phyloP scores from a whole-genome alignment of 2,329 filamentous ascomycete species.

The Plectosphaerella plurivora region DNA sequence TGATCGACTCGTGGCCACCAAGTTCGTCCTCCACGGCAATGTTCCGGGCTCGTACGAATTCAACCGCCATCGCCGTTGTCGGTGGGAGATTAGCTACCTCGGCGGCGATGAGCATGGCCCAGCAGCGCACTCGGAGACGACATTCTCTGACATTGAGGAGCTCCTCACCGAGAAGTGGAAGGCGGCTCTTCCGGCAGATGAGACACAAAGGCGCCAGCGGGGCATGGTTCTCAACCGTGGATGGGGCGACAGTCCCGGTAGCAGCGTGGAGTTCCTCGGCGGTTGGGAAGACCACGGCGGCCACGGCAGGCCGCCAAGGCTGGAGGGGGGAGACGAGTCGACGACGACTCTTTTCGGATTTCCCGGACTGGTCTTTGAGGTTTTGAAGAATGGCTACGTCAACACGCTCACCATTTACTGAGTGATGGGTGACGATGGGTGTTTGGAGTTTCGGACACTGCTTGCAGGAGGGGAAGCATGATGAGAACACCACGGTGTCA shows the following conservation, averaged over 20 bases:
- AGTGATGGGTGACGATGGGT: not conserved
- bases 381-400: conserved; percentile 86
- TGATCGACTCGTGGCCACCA: conserved; percentile 77
- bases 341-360: conserved; percentile 88
- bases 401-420: conserved; percentile 87
- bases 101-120: conserved; percentile 20
- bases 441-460: too few species aligned
- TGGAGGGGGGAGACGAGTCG: conserved; percentile 51
- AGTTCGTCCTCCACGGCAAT: conserved; percentile 91
- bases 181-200: conserved; percentile 18
- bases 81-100: conserved; percentile 73
- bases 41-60: conserved; percentile 95
- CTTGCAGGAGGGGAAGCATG: too few species aligned
- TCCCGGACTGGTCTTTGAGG: conserved; percentile 91
- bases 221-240: conserved; percentile 90
- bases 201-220: conserved; percentile 47
- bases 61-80: conserved; percentile 84
- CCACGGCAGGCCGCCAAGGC: conserved; percentile 43
- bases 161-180: conserved; percentile 67
- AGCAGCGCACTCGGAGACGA: conserved; percentile 65
- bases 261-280: conserved; percentile 79
- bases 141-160: conserved; percentile 68
- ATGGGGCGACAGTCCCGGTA: conserved; percentile 87
- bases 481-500: too few species aligned
- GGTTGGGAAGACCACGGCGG: conserved; percentile 75